phyloP scores from a whole-genome alignment of 2,329 filamentous ascomycete species.

The Scortechinia acanthostroma region DNA sequence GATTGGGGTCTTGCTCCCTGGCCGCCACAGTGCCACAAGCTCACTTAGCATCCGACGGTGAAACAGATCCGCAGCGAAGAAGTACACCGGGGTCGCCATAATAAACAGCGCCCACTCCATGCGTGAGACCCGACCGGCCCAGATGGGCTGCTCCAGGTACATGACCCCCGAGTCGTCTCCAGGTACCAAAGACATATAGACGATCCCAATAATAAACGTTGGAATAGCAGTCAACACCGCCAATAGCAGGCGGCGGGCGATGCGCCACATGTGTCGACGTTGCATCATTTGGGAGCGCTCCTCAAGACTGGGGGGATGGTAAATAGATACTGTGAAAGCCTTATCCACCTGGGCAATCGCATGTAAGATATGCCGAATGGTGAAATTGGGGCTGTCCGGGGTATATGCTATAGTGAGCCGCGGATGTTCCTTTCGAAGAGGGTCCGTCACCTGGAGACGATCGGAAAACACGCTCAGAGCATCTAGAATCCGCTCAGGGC shows the following conservation, averaged over 20 bases:
- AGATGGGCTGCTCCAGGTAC: constrained; percentile 65
- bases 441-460: constrained; percentile 40
- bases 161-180: constrained; percentile 50
- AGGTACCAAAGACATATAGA: constrained; percentile 80
- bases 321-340: constrained; percentile 61
- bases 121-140: constrained; percentile 12
- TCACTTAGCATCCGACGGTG: constrained; percentile 76
- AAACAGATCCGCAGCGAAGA: constrained; percentile 80
- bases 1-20: constrained; percentile 65
- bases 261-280: constrained; percentile 57
- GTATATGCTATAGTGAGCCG: constrained; percentile 66
- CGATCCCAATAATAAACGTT: constrained; percentile 78
- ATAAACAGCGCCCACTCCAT: constrained; percentile 54
- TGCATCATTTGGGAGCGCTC: constrained; percentile 72
- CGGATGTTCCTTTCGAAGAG: constrained; percentile 52
- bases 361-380: constrained; percentile 66
- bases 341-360: constrained; percentile 61
- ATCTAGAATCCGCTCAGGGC: constrained; percentile 48
- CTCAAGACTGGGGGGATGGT: constrained; percentile 77
- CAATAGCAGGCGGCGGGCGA: constrained; percentile 65
- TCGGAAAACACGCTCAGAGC: constrained; percentile 43
- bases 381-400: constrained; percentile 63
- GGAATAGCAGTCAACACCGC: constrained; percentile 69
- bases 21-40: constrained; percentile 70
- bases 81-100: constrained; percentile 78